Conservation (phyloP, 495 filamentous ascomycete genomes). For the Cercophora sp. region DNA sequence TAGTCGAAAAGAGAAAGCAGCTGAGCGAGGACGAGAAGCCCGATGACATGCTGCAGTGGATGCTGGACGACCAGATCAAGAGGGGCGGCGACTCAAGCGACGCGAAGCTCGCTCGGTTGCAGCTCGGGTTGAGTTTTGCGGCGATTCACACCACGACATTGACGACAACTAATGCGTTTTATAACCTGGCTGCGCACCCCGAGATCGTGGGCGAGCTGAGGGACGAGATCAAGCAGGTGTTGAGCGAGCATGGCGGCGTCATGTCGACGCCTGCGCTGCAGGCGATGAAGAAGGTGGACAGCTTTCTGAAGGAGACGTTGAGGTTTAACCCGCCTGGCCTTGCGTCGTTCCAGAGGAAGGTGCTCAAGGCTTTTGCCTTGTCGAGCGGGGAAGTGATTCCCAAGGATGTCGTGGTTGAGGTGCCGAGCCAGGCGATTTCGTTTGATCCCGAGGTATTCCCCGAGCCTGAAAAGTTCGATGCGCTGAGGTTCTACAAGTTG, state of each 20-base stretch:
- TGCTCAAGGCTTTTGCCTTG: constrained; percentile 36
- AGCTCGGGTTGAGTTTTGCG: constrained; percentile 44
- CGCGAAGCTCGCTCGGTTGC: constrained; percentile 28
- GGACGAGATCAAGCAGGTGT: constrained; percentile 45
- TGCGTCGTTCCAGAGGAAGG: constrained; percentile 34
- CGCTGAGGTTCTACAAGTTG: constrained; percentile 45
- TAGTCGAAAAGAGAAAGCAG: constrained; percentile 24
- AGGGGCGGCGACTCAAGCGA: constrained; percentile 16
- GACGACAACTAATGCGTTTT: constrained; percentile 41
- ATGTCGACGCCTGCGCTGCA: constrained; percentile 29
- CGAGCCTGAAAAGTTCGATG: constrained; percentile 42
- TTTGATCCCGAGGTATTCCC: constrained; percentile 27
- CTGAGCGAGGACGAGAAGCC: constrained; percentile 22
- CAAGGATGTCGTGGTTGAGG: constrained; percentile 32
- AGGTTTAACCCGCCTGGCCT: constrained; percentile 18
- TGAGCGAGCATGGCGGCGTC: constrained; percentile 24
- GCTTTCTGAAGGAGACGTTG: constrained; percentile 34
- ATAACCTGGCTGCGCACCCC: constrained; percentile 40
- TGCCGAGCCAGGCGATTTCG: constrained; percentile 36
- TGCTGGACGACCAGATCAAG: constrained; percentile 28
- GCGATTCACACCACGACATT: constrained; percentile 50
- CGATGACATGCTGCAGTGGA: constrained; percentile 39
- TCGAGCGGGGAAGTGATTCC: constrained; percentile 39
- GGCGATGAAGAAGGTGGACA: constrained; percentile 34
- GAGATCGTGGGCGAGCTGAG: constrained; percentile 46